Base-by-base conservation (phyloP, 257 asterid species). In the Solanum ossicruentum region DNA sequence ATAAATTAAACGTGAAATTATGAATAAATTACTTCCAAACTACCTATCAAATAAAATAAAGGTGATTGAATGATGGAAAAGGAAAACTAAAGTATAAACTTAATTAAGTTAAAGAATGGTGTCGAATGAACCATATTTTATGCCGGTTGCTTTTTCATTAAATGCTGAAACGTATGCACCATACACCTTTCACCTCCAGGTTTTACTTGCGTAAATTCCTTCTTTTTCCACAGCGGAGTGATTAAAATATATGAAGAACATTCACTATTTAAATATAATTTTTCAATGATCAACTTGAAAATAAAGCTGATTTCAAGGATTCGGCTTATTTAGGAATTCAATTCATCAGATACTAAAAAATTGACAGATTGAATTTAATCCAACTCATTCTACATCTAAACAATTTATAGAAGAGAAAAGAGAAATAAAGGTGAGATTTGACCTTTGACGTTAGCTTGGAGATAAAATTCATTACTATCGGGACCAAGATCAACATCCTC, bases 371-470 rank as follows among this genome's bases (percentile, higher is more conserved):
- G 3, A 66, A 4, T 66, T 28, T 66, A 13, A 28, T 65, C 18
- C 45, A 28, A 65, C 20, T 4, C 39, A 36, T 28, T 28, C 32
- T 28, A 2, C 32, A 28, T 28, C 3, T 36, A 32, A 32, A 32
- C 41, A 3, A 36, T 36, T 36, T 36, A 36, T 36, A 6, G 41
- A 60, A 60, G 49, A 36, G 8, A 67, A 67, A 67, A 67, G 36
- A 10, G 72, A 65, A 63, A 26, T 28, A 45, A 28, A 23, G 16
- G 2, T 5, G 12, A 20, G 41, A 36, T 36, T 36, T 36, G 41
- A 95, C 99, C 99, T 92, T 96, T 94, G 89, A 96, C 98, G 69
- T 96, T 87, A 83, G 98, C 94, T 43, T 56, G 87, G 86, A 91
- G 90, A 83, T 96, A 96, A 77, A 89, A 79, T 73, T 96, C 93